phyloP scores from a whole-genome alignment of 2,329 filamentous ascomycete genomes.

The Paraphoma chrysanthemicola region DNA sequence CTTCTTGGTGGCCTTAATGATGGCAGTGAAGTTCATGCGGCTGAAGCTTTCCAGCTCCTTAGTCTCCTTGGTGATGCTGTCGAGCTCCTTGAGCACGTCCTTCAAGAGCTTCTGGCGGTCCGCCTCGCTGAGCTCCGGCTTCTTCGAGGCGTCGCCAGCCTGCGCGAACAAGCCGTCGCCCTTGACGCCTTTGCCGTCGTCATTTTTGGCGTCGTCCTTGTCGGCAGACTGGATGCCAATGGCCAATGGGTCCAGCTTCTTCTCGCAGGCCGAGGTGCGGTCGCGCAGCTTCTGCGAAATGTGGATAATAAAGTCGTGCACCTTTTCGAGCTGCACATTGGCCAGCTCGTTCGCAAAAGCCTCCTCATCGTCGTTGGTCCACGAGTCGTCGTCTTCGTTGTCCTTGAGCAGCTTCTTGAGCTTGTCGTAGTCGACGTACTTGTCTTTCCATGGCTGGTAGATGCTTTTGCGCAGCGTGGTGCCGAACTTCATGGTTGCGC shows the following conservation, averaged over 20 bases:
- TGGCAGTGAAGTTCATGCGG: slow-evolving; percentile 95
- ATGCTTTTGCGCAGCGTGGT: slow-evolving; percentile 81
- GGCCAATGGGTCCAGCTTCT: slow-evolving; percentile 66
- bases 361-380: slow-evolving; percentile 95
- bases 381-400: slow-evolving; percentile 65
- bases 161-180: slow-evolving; percentile 22
- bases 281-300: slow-evolving; percentile 84
- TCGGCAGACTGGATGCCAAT: slow-evolving; percentile 40
- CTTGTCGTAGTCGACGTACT: slow-evolving; percentile 96
- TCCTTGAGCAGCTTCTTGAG: slow-evolving; percentile 90
- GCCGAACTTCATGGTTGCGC: slow-evolving; percentile 83
- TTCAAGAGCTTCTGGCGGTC: slow-evolving; percentile 64
- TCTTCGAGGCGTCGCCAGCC: slow-evolving; percentile 27
- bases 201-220: slow-evolving; percentile 15
- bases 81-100: slow-evolving; percentile 79
- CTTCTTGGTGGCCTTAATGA: slow-evolving; percentile 98
- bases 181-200: slow-evolving; percentile 4
- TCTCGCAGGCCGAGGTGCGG: slow-evolving; percentile 74
- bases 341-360: slow-evolving; percentile 94
- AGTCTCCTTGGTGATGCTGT: slow-evolving; percentile 86
- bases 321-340: slow-evolving; percentile 94
- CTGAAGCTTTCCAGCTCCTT: slow-evolving; percentile 95
- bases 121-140: slow-evolving; percentile 42
- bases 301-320: slow-evolving; percentile 84
- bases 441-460: slow-evolving; percentile 87